Conservation (phyloP, 208 protist genomes). For the Leishmania gerbilli region DNA sequence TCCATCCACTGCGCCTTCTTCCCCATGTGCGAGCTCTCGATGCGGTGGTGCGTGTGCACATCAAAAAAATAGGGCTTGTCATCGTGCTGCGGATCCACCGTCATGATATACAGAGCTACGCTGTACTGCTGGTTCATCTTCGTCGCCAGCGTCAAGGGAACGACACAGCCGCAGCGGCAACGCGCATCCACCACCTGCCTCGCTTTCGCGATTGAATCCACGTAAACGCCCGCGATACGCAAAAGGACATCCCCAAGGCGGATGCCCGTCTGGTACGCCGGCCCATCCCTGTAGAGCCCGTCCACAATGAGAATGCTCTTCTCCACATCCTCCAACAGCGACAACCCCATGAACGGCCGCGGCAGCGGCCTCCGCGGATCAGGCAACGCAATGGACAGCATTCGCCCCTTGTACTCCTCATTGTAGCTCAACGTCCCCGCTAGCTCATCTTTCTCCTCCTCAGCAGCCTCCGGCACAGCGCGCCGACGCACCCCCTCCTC, state of each 20-base stretch:
- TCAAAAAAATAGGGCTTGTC: slow-evolving; percentile 51
- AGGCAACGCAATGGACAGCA: slow-evolving; percentile 7
- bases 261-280: slow-evolving; percentile 57
- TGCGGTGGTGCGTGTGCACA: slow-evolving; percentile 32
- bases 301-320: slow-evolving; percentile 36
- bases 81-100: slow-evolving; percentile 38
- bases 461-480: slow-evolving; percentile 3
- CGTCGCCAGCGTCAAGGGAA: slow-evolving; percentile 41
- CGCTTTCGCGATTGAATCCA: slow-evolving; percentile 37
- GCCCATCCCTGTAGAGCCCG: slow-evolving; percentile 41
- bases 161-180: slow-evolving; percentile 37
- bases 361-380: background rate
- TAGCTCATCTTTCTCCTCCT: background rate
- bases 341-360: slow-evolving; percentile 60
- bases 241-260: slow-evolving; percentile 50
- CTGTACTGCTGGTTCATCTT: slow-evolving; percentile 39
- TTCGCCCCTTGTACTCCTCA: slow-evolving; percentile 34
- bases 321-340: slow-evolving; percentile 35
- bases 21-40: slow-evolving; percentile 34
- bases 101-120: slow-evolving; percentile 58
- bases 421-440: slow-evolving; percentile 16
- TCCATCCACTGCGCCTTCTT: slow-evolving; percentile 16
- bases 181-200: slow-evolving; percentile 31
- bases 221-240: slow-evolving; percentile 31
- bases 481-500: background rate